phyloP scores from a whole-genome alignment of 1,284 basidiomycete genomes.

The Heterobasidion parviporum region DNA sequence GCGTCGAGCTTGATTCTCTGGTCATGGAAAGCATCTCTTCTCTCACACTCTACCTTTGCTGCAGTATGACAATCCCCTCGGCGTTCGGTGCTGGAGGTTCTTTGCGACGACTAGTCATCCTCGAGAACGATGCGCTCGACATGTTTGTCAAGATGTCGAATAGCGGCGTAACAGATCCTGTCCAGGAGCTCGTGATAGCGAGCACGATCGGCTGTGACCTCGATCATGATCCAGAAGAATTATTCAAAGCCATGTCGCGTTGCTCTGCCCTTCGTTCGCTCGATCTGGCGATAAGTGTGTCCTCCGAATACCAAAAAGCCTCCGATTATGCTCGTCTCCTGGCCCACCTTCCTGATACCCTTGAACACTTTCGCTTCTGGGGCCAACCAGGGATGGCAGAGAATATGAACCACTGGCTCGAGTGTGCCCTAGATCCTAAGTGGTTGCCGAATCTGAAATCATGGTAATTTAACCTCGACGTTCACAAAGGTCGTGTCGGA shows the following conservation, averaged over 20 bases:
- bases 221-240: neutral
- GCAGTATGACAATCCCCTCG: neutral
- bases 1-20: neutral
- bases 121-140: neutral
- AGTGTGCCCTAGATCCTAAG: neutral
- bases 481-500: too few relatives aligned
- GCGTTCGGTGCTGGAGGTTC: neutral
- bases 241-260: neutral
- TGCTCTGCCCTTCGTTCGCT: neutral
- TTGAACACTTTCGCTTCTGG: neutral
- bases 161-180: neutral
- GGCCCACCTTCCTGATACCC: neutral
- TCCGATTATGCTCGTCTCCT: neutral
- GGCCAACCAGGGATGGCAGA: neutral
- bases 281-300: neutral
- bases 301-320: neutral
- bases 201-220: neutral
- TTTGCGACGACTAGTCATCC: too few relatives aligned
- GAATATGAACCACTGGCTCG: neutral
- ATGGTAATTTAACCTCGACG: neutral
- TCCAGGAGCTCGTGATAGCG: neutral
- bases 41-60: neutral
- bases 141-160: neutral
- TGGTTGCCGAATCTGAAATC: neutral
- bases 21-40: neutral